Base-by-base conservation (phyloP, 2,329 filamentous ascomycete genomes). In the Oidium heveae region DNA sequence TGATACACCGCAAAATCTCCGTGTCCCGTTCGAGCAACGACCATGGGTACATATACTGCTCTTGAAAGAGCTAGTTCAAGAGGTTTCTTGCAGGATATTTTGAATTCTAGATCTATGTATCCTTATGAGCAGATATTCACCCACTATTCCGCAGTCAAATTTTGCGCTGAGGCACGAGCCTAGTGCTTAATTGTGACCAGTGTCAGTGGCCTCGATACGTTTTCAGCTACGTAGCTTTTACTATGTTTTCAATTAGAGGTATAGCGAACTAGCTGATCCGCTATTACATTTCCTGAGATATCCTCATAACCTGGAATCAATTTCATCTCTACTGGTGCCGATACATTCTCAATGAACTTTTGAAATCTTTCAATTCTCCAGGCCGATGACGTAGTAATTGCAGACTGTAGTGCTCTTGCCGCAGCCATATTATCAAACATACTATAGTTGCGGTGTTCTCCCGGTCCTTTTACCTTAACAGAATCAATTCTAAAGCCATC, bases 141-240 rank as follows among this genome's bases (percentile, higher is more conserved):
- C 16, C 39, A 43, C 39, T 16, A 43, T 43, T 43, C 39, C 10
- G 39, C n/a, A 12, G 16, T 43, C 39, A 43, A 12, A 9, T 16
- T 6, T 36, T 15, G 8, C n/a, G 16, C n/a, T 9, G 6, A 12
- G 10, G 16, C 16, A 12, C 39, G 16, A 18, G 39, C 39, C 39
- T 10, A 16, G 39, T 12, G n/a, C 16, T 43, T 43, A 16, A 43
- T 43, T 18, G 39, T 43, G 16, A 16, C 39, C 6, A 43, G 16
- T 43, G 16, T 43, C 9, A 43, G n/a, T 6, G 16, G 39, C 39
- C n/a, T 16, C 39, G 10, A 16, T 6, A 43, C n/a, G 39, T 43
- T 43, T 9, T 18, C n/a, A 16, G 39, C 6, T 6, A 18, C 62
- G 53, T 78, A 73, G 13, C 80, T 79, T 16, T 79, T 72, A 55